These are phyloP conservation scores for Parascedosporium putredinis DNA, from an alignment of 2,329 filamentous ascomycete species.

Conservation along the genomic window DNA sequence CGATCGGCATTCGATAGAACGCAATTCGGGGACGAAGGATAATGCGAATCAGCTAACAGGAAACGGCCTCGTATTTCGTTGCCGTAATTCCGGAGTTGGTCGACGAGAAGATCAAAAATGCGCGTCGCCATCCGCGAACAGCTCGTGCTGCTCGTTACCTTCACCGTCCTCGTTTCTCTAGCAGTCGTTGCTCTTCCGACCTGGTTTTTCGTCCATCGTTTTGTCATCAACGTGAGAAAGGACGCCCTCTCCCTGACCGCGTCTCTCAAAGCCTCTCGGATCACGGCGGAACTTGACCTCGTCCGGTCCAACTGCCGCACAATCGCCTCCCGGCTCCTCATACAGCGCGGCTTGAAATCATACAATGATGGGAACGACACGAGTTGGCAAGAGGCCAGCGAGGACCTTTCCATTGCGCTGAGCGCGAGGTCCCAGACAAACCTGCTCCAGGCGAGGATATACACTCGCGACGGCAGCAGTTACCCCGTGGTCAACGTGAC, in stretches of 20 bases:
- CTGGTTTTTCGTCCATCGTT: conserved; percentile 47
- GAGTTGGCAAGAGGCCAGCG: conserved; percentile 44
- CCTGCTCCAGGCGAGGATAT: conserved; percentile 64
- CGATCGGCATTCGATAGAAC: too few species aligned
- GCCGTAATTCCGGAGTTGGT: neutral
- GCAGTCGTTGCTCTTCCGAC: conserved; percentile 72
- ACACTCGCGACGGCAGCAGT: conserved; percentile 55
- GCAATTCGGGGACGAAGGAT: neutral
- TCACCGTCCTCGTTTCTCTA: conserved; percentile 64
- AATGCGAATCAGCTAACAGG: neutral
- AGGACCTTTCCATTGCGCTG: conserved; percentile 65
- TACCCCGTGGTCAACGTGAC: conserved; percentile 54
- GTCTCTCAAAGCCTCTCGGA: conserved; percentile 74
- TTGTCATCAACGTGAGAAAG: conserved; percentile 41
- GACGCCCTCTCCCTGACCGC: conserved; percentile 66
- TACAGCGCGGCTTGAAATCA: conserved; percentile 40
- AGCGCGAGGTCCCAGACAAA: conserved; percentile 44
- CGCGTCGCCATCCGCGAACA: conserved; percentile 82
- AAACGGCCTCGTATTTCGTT: neutral
- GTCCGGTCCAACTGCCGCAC: conserved; percentile 65
- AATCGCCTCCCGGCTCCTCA: conserved; percentile 55
- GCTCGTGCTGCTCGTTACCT: conserved; percentile 67
- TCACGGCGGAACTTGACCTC: conserved; percentile 68
- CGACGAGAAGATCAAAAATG: conserved; percentile 36
- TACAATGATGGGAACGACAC: conserved; percentile 52